Conservation (phyloP, 352 stramenopile genomes). For the Hyaloperonospora arabidopsidis region DNA sequence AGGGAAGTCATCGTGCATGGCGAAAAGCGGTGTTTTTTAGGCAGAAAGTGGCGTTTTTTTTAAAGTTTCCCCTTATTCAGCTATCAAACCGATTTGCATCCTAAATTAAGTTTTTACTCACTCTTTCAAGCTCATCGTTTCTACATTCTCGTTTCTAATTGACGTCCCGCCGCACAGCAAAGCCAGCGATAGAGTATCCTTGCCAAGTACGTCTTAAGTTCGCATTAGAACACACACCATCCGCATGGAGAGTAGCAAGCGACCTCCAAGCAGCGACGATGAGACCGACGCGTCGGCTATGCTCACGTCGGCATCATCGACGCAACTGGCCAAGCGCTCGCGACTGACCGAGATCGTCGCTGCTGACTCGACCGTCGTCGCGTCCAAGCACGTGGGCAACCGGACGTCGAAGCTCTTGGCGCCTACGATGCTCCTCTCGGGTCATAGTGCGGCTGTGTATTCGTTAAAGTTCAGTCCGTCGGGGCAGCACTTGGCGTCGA, state of each 20-base stretch:
- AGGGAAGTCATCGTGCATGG: too few relatives aligned
- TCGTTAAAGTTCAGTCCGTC: slow-evolving; percentile 75
- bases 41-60: too few relatives aligned
- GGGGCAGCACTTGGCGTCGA: slow-evolving; percentile 60
- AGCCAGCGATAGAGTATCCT: not conserved
- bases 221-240: not conserved
- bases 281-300: slow-evolving; percentile 15
- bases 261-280: slow-evolving; percentile 17
- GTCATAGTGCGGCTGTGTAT: slow-evolving; percentile 65
- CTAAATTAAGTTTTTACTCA: too few relatives aligned
- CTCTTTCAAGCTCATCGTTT: too few relatives aligned
- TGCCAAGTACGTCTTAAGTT: not conserved
- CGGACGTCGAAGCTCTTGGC: slow-evolving; percentile 59
- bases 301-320: slow-evolving; percentile 21
- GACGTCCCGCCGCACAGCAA: too few relatives aligned
- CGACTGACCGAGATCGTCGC: slow-evolving; percentile 66
- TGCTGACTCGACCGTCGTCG: slow-evolving; percentile 54
- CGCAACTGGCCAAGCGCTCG: slow-evolving; percentile 56
- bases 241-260: slow-evolving; percentile 18
- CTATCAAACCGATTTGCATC: too few relatives aligned
- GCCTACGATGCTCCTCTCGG: slow-evolving; percentile 74
- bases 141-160: too few relatives aligned
- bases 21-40: too few relatives aligned
- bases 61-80: too few relatives aligned
- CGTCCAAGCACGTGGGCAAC: slow-evolving; percentile 39